A percentile compares a stretch with the other conserved stretches of the same genome.
phyloP scores from a whole-genome alignment of 176 grass and related monocot species.

The Phragmites australis region DNA sequence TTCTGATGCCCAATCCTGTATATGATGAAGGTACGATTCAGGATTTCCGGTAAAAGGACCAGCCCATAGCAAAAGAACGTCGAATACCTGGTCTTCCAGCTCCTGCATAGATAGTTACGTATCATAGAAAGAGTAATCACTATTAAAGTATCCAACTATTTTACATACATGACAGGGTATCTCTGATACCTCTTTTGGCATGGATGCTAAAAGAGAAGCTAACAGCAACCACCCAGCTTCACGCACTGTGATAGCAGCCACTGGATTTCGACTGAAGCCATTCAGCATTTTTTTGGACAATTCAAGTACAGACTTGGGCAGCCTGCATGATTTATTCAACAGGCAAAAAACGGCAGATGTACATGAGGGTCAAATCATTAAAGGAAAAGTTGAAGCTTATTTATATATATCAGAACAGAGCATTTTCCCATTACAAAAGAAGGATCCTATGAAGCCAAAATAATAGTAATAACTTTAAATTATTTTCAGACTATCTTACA shows the following conservation, averaged over 20 bases:
- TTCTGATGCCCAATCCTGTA: constrained; percentile 85
- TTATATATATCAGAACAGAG: constrained; percentile 17
- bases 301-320: constrained; percentile 92
- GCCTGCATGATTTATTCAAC: constrained; percentile 46
- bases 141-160: constrained; percentile 17
- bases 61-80: constrained; percentile 97
- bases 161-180: constrained; percentile 32
- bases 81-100: constrained; percentile 96
- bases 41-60: constrained; percentile 86
- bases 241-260: constrained; percentile 70
- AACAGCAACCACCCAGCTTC: constrained; percentile 96
- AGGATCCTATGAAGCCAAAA: neutral
- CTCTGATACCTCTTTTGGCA: constrained; percentile 90
- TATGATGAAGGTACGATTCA: constrained; percentile 71
- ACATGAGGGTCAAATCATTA: neutral
- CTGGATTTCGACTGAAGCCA: constrained; percentile 78
- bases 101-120: constrained; percentile 51
- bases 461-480: neutral
- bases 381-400: neutral
- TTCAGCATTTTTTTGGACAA: constrained; percentile 90
- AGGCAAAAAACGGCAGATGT: neutral
- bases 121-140: constrained; percentile 31
- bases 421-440: neutral
- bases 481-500: neutral
- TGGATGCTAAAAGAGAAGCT: constrained; percentile 87